phyloP scores from a whole-genome alignment of 2,329 filamentous ascomycete species.

The Trichoderma atroviride region DNA sequence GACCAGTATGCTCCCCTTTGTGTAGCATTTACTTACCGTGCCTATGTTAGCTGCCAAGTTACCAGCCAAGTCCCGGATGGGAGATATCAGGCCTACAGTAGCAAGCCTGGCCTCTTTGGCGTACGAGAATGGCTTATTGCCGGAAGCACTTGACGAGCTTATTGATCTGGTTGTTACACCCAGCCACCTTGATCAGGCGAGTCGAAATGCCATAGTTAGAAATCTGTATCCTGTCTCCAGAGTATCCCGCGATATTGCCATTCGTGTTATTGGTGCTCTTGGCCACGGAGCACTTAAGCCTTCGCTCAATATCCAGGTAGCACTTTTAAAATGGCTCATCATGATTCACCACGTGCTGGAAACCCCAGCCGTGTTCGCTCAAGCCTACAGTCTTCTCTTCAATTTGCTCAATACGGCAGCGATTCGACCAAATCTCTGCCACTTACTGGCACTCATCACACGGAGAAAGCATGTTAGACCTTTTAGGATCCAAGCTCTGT shows the following conservation, averaged over 20 bases:
- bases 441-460: slow-evolving; percentile 77
- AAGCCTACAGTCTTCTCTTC: slow-evolving; percentile 76
- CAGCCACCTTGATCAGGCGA: slow-evolving; percentile 75
- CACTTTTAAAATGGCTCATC: slow-evolving; percentile 76
- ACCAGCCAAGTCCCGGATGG: slow-evolving; percentile 66
- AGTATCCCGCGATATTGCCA: slow-evolving; percentile 62
- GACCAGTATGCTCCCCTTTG: background rate
- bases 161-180: slow-evolving; percentile 68
- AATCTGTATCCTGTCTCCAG: slow-evolving; percentile 73
- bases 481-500: slow-evolving; percentile 79
- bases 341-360: slow-evolving; percentile 74
- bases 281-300: slow-evolving; percentile 78
- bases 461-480: slow-evolving; percentile 81
- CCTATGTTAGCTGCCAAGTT: slow-evolving; percentile 54
- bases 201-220: slow-evolving; percentile 67
- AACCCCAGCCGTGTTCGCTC: slow-evolving; percentile 63
- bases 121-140: slow-evolving; percentile 69
- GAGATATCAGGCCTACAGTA: slow-evolving; percentile 64
- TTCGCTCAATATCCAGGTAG: slow-evolving; percentile 68
- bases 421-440: slow-evolving; percentile 68
- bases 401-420: slow-evolving; percentile 80
- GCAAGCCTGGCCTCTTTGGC: slow-evolving; percentile 64
- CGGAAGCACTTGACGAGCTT: slow-evolving; percentile 61
- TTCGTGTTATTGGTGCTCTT: slow-evolving; percentile 71
- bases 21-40: background rate